Evolutionary conservation across 1,139 yeast genomes (phyloP), one percentile per base, ranked within the genome.

Genomic region (Yamadazyma sp.): DNA sequence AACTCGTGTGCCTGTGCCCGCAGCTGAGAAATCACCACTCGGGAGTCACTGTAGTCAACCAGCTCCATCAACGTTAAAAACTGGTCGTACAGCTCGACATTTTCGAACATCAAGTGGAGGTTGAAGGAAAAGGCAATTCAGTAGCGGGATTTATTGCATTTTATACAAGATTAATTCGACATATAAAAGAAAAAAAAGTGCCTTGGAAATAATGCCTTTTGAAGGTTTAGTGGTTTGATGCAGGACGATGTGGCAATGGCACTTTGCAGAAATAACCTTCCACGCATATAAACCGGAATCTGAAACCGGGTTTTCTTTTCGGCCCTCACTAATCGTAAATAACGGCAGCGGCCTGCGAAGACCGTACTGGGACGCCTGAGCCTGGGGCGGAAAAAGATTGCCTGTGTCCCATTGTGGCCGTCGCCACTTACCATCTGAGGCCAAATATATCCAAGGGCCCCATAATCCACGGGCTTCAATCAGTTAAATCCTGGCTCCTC

Each of bases 61-160:
- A 59, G 48, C 38, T 59, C 64, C 57, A 64, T 62, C 36, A 50
- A 61, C 38, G 50, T 58, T 32, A 64, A 51, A 46, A 64, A 65
- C 47, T 62, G 66, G 44, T 57, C 52, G 47, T 62, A 61, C 59
- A 58, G 64, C 38, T 59, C 64, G 30, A 58, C 58, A 11, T 55
- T 47, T 20, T 45, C 40, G 31, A 28, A 28, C 31, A 28, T 28
- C 6, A 41, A 23, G 7, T 7, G 29, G 12, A 7, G 29, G 7
- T 30, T 11, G 22, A n/a, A 18, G 10, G 15, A 8, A 15, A 23
- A 34, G 20, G n/a, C n/a, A n/a, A n/a, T n/a, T 12, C 14, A 7
- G 18, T 10, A 20, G 20, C 17, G 30, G 17, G 12, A n/a, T 24
- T 16, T 26, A 18, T 32, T 32, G 22, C 22, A 14, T 6, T 23